phyloP scores from a whole-genome alignment of 106 monocot genomes.

The Acanthochlamys bracteata region DNA sequence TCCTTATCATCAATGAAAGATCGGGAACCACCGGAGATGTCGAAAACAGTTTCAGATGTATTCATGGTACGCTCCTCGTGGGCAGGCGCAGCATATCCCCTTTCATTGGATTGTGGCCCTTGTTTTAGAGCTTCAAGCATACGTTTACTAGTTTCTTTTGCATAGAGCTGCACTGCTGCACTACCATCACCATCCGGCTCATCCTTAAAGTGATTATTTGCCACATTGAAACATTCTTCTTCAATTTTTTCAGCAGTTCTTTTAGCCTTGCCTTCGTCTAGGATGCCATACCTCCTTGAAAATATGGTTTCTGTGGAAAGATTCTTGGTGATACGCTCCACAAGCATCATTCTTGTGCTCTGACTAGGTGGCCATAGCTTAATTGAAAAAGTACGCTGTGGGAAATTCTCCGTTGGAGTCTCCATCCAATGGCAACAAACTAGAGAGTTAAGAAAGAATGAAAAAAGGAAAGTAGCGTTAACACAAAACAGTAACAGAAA shows the following conservation, averaged over 20 bases:
- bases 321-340: conserved; percentile 77
- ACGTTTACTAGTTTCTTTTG: conserved; percentile 82
- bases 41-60: conserved; percentile 32
- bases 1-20: conserved; percentile 81
- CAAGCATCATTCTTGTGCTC: conserved; percentile 60
- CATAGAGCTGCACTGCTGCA: conserved; percentile 87
- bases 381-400: conserved; percentile 53
- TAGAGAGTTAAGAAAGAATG: no score
- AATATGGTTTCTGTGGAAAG: conserved; percentile 78
- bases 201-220: conserved; percentile 56
- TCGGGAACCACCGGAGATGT: conserved; percentile 69
- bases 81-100: background rate
- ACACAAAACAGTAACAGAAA: no score
- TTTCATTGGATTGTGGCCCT: conserved; percentile 44
- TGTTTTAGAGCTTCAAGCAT: conserved; percentile 79
- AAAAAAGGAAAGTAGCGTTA: no score
- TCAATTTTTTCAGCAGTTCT: conserved; percentile 65
- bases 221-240: conserved; percentile 47
- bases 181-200: conserved; percentile 95
- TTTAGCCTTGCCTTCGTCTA: conserved; percentile 64
- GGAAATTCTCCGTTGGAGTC: conserved; percentile 17
- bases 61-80: background rate
- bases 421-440: background rate
- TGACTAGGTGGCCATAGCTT: conserved; percentile 93
- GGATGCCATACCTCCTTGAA: conserved; percentile 71